A percentile compares a stretch with the other conserved stretches of the same genome.
Conservation (phyloP, 805 yeast species). For the Ascoidea rubescens region DNA sequence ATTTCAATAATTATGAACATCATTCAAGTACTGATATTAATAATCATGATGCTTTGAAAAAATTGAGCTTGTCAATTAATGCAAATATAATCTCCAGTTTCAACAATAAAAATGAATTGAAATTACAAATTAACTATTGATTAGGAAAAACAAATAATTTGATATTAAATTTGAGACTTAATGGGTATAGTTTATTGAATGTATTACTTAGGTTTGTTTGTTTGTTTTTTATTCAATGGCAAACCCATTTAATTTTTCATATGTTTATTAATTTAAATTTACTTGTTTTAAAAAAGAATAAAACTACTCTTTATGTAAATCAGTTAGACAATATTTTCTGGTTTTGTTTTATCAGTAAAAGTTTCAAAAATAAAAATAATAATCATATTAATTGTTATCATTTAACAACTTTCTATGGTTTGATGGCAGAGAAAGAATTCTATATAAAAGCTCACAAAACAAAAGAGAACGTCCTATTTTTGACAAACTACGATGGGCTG, state of each 20-base stretch:
- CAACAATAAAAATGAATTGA: conserved; percentile 22
- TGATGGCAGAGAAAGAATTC: too few relatives aligned
- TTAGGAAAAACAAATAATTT: conserved; percentile 54
- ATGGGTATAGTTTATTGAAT: conserved; percentile 40
- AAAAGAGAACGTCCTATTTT: too few relatives aligned
- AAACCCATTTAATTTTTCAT: conserved; percentile 33
- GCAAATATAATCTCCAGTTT: conserved; percentile 14
- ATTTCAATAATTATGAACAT: not conserved
- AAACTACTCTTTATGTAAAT: conserved; percentile 9
- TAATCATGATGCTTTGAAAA: not conserved
- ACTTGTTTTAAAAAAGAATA: conserved; percentile 1
- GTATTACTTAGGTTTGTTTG: conserved; percentile 28
- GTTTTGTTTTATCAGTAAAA: not conserved
- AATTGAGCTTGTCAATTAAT: not conserved
- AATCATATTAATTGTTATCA: too few relatives aligned
- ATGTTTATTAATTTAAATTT: conserved; percentile 33
- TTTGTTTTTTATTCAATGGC: conserved; percentile 46
- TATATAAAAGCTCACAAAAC: too few relatives aligned
- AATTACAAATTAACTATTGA: conserved; percentile 44
- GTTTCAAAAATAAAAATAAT: too few relatives aligned
- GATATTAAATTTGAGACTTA: conserved; percentile 40
- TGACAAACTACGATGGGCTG: too few relatives aligned
- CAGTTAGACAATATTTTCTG: conserved; percentile 7
- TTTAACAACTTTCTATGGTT: too few relatives aligned
- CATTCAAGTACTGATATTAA: not conserved